Base-by-base conservation (phyloP, 495 filamentous ascomycete species). In the Filosporella fistucella region DNA sequence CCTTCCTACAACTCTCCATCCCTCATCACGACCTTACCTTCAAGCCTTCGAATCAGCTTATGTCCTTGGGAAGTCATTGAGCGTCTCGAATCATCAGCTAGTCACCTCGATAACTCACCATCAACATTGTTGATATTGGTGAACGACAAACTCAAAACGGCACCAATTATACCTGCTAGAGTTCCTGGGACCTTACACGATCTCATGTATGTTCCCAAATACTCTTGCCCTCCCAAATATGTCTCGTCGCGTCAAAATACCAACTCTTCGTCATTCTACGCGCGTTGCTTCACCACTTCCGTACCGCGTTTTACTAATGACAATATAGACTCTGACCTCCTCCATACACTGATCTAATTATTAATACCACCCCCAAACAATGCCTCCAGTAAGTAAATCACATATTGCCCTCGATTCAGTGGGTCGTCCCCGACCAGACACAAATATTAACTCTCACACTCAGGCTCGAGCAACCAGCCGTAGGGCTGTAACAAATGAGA, bases 401-500 rank as follows among this genome's bases (percentile, higher is more conserved):
- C 26, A 38, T 34, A 54, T 24, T 17, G 23, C 20, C 17, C 18
- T 14, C 32, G 49, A 47, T 44, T 18, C 39, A n/a, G n/a, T n/a
- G n/a, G 18, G 13, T 39, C 18, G 18, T n/a, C 9, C 20, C 8
- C 6, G 23, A 17, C n/a, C 13, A 3, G 16, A 46, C 28, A 46
- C n/a, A 25, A 49, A 48, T 28, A 51, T 36, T 47, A 53, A 53
- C 6, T 46, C 32, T 13, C 43, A 30, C 35, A 16, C 43, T 7
- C 39, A 69, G 63, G 54, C 59, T 62, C 63, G 63, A 46, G 52
- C 66, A 51, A 57, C 57, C 35, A 60, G 58, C 46, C 58, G 54
- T 34, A 30, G 54, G 23, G 51, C 42, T 16, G 68, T 83, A 49
- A 83, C 82, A 58, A 91, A 96, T 63, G 89, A 96, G 68, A 96